These are phyloP conservation scores for Citrullus amarus DNA, from an alignment of 306 rosid genomes.

Conservation along the genomic window DNA sequence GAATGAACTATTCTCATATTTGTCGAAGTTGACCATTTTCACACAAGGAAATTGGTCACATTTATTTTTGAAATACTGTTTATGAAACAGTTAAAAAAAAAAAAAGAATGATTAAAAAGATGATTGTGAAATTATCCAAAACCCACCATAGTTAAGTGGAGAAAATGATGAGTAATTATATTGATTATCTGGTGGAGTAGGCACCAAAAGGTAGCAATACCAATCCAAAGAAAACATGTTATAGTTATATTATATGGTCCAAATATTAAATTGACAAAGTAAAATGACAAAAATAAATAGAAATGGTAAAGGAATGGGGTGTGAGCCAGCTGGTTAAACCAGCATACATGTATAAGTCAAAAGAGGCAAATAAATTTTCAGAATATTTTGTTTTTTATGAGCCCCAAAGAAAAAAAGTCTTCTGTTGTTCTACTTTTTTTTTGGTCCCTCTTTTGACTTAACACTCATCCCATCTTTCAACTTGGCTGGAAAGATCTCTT, in stretches of 20 bases:
- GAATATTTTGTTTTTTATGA: not conserved
- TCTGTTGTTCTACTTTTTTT: not conserved
- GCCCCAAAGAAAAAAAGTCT: not conserved
- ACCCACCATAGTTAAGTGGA: not conserved
- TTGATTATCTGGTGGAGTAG: not conserved
- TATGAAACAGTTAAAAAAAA: too few relatives aligned
- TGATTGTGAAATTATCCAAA: not conserved
- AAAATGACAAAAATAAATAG: too few relatives aligned
- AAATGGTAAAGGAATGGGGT: not conserved
- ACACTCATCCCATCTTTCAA: not conserved
- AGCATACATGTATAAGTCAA: not conserved
- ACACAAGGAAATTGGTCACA: too few relatives aligned
- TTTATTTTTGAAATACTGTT: too few relatives aligned
- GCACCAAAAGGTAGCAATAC: not conserved
- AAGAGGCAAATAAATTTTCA: not conserved
- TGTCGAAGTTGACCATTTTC: too few relatives aligned
- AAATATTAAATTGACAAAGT: not conserved
- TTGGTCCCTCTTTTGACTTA: not conserved
- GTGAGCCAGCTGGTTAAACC: not conserved
- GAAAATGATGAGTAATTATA: slow-evolving; percentile 3
- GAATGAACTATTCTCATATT: too few relatives aligned
- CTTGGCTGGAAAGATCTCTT: not conserved
- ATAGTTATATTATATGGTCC: not conserved
- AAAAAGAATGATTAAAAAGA: not conserved
- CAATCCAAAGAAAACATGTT: not conserved